A percentile compares a stretch with the other conserved stretches of the same genome.
Conservation (phyloP, 305 asterid genomes). For the Solanum chacoense region DNA sequence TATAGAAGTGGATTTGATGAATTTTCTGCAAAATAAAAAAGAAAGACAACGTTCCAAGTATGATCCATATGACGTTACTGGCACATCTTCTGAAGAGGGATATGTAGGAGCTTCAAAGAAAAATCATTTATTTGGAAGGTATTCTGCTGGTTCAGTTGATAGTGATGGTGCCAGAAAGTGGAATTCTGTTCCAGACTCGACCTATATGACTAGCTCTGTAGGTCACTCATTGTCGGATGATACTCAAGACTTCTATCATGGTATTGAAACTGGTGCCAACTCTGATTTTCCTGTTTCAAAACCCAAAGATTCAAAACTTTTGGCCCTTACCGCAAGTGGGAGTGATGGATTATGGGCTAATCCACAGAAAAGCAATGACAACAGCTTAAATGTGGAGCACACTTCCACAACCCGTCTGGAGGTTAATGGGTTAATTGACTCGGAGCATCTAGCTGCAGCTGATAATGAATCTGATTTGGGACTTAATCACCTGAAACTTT, state of each 20-base stretch:
- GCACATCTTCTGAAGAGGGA: conserved; percentile 92
- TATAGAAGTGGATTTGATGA: conserved; percentile 94
- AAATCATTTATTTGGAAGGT: conserved; percentile 67
- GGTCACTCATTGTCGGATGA: conserved; percentile 52
- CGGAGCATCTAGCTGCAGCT: conserved; percentile 43
- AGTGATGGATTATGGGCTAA: conserved; percentile 36
- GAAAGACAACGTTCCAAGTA: conserved; percentile 86
- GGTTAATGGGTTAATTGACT: conserved; percentile 47
- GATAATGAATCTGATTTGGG: conserved; percentile 43
- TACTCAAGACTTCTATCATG: conserved; percentile 34
- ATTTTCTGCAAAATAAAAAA: conserved; percentile 85
- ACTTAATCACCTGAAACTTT: conserved; percentile 36
- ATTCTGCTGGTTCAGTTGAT: conserved; percentile 82
- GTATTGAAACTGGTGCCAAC: conserved; percentile 38
- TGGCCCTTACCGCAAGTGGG: conserved; percentile 31
- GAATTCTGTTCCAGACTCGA: conserved; percentile 64
- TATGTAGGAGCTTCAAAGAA: conserved; percentile 60
- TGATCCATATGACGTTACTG: conserved; percentile 79
- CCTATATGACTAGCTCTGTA: conserved; percentile 33
- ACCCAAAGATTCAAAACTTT: conserved; percentile 41
- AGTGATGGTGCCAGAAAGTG: conserved; percentile 90
- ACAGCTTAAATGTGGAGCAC: conserved; percentile 34
- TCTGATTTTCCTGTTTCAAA: conserved; percentile 35
- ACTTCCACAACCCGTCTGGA: conserved; percentile 38
- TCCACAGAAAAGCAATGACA: conserved; percentile 17